Evolutionary conservation across 73 alveolate genomes (phyloP).

Genomic region (Loxodes magnus): DNA sequence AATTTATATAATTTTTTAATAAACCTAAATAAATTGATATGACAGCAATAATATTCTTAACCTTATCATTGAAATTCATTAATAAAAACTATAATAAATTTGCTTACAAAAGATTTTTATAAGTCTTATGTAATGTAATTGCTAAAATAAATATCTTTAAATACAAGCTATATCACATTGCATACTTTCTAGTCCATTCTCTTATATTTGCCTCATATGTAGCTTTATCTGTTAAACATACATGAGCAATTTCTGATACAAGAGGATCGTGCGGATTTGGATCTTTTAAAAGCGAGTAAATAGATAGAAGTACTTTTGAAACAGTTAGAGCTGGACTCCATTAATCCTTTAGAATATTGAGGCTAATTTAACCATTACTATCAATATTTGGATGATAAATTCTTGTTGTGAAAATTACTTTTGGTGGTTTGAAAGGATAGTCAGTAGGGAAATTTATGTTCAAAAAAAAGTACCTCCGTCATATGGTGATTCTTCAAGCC

Average conservation of each 20-base stretch:
- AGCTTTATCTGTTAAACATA: constrained; percentile 50
- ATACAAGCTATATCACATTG: constrained; percentile 16
- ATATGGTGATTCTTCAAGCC: constrained; percentile 19
- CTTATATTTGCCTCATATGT: constrained; percentile 50
- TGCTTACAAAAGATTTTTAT: too few species aligned
- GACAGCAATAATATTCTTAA: too few species aligned
- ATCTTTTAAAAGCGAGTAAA: constrained; percentile 38
- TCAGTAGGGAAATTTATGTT: constrained; percentile 20
- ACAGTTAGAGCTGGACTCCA: constrained; percentile 73
- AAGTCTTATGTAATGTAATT: too few species aligned
- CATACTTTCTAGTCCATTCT: constrained; percentile 68
- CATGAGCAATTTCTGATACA: constrained; percentile 37
- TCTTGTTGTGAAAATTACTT: constrained; percentile 32
- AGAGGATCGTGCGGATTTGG: constrained; percentile 39
- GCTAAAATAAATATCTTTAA: too few species aligned
- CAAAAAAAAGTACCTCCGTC: constrained; percentile 39
- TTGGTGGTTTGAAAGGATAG: constrained; percentile 46
- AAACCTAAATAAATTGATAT: too few species aligned
- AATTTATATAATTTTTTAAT: too few species aligned
- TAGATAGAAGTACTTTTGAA: constrained; percentile 50
- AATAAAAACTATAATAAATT: too few species aligned
- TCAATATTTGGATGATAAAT: constrained; percentile 36
- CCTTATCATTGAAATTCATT: too few species aligned
- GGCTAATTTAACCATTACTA: constrained; percentile 41
- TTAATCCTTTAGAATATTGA: constrained; percentile 59